These are phyloP conservation scores for Malassezia sympodialis DNA, from an alignment of 1,284 basidiomycete genomes.

Conservation along the genomic window DNA sequence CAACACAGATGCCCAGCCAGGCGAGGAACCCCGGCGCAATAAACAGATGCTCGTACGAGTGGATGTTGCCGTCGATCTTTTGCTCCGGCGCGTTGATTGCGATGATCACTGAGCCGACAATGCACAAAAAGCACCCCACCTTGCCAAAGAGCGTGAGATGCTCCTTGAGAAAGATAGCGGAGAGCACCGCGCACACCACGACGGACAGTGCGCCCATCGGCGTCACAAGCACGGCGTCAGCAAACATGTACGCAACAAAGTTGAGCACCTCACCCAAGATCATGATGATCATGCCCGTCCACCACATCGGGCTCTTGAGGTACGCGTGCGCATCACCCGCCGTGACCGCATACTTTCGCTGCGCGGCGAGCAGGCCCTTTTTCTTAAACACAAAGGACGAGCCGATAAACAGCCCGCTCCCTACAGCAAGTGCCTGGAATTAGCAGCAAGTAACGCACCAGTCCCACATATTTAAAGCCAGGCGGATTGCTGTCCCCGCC, in stretches of 20 bases:
- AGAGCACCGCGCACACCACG: constrained; percentile 85
- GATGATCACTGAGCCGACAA: constrained; percentile 64
- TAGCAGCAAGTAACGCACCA: constrained; percentile 50
- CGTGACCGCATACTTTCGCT: constrained; percentile 52
- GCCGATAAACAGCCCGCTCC: constrained; percentile 79
- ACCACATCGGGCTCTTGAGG: constrained; percentile 52
- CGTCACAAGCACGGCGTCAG: constrained; percentile 82
- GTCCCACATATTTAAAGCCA: constrained; percentile 53
- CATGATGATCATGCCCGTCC: constrained; percentile 47
- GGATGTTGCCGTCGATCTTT: constrained; percentile 67
- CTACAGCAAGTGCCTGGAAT: constrained; percentile 58
- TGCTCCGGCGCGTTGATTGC: constrained; percentile 70
- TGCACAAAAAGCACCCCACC: constrained; percentile 71
- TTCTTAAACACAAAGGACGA: constrained; percentile 87
- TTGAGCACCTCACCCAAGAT: constrained; percentile 29
- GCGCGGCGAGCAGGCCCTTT: constrained; percentile 51
- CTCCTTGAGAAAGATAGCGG: constrained; percentile 85
- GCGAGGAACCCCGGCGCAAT: constrained; percentile 74
- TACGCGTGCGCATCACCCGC: constrained; percentile 90
- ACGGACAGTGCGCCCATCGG: constrained; percentile 92
- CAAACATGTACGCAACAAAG: constrained; percentile 68
- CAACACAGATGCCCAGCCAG: constrained; percentile 54
- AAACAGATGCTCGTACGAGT: constrained; percentile 69
- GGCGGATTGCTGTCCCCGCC: constrained; percentile 25
- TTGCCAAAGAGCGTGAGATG: constrained; percentile 54